A percentile compares a stretch with the other conserved stretches of the same genome.
Conservation (phyloP, 169 alveolate genomes). For the Plasmodium berghei region DNA sequence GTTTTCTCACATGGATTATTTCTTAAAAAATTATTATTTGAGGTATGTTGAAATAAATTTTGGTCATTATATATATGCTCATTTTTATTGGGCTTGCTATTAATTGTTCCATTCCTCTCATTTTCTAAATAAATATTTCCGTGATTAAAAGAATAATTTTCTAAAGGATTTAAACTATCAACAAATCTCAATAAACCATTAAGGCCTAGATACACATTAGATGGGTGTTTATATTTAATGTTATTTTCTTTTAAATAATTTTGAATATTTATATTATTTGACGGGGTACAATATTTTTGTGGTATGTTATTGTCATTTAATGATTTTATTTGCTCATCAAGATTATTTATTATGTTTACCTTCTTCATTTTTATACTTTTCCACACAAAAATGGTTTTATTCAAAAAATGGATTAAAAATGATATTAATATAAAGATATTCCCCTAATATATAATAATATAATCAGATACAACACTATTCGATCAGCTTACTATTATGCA, state of each 20-base stretch:
- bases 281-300: conserved; percentile 37
- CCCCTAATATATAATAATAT: no score
- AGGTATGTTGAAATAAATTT: neutral
- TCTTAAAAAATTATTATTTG: conserved; percentile 15
- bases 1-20: neutral
- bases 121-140: neutral
- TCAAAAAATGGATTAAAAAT: neutral
- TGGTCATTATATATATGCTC: neutral
- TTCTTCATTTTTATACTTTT: conserved; percentile 15
- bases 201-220: conserved; percentile 45
- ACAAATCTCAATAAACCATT: conserved; percentile 38
- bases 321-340: conserved; percentile 60
- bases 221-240: conserved; percentile 11
- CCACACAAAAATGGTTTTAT: neutral
- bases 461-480: no score
- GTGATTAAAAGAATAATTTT: conserved; percentile 1
- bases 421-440: no score
- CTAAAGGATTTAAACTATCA: conserved; percentile 32
- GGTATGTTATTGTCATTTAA: conserved; percentile 68
- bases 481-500: no score
- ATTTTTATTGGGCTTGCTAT: neutral
- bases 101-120: neutral
- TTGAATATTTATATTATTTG: conserved; percentile 54
- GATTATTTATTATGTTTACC: conserved; percentile 45
- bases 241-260: conserved; percentile 52